phyloP scores from a whole-genome alignment of 306 rosid species.

The Castanea sativa region DNA sequence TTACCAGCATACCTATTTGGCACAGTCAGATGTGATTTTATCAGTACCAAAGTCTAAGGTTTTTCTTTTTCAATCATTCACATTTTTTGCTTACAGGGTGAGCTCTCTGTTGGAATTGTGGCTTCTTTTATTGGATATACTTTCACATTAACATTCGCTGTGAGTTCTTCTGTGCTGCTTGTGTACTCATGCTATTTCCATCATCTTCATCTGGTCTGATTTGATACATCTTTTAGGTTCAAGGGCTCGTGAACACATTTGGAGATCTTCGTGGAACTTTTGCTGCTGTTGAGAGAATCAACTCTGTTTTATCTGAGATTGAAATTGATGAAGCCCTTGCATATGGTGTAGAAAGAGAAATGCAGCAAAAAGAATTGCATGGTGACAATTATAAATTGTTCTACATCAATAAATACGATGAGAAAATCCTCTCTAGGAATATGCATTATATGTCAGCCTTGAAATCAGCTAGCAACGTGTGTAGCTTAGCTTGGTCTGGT shows the following conservation, averaged over 20 bases:
- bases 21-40: neutral
- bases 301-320: constrained; percentile 71
- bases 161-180: constrained; percentile 40
- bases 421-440: constrained; percentile 40
- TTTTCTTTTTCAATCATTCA: constrained; percentile 20
- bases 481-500: constrained; percentile 74
- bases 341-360: constrained; percentile 84
- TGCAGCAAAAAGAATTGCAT: constrained; percentile 52
- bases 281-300: constrained; percentile 93
- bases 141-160: constrained; percentile 94
- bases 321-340: constrained; percentile 91
- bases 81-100: constrained; percentile 64
- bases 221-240: constrained; percentile 61
- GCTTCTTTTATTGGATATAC: constrained; percentile 97
- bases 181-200: constrained; percentile 13
- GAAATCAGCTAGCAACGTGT: constrained; percentile 62
- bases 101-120: constrained; percentile 89
- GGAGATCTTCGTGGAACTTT: constrained; percentile 90
- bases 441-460: constrained; percentile 80
- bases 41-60: constrained; percentile 3
- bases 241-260: constrained; percentile 91
- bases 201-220: constrained; percentile 27
- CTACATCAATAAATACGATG: constrained; percentile 38
- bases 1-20: neutral
- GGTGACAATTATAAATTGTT: constrained; percentile 65